Base-by-base conservation (phyloP, 169 alveolate genomes). In the Cryptosporidium sp. region DNA sequence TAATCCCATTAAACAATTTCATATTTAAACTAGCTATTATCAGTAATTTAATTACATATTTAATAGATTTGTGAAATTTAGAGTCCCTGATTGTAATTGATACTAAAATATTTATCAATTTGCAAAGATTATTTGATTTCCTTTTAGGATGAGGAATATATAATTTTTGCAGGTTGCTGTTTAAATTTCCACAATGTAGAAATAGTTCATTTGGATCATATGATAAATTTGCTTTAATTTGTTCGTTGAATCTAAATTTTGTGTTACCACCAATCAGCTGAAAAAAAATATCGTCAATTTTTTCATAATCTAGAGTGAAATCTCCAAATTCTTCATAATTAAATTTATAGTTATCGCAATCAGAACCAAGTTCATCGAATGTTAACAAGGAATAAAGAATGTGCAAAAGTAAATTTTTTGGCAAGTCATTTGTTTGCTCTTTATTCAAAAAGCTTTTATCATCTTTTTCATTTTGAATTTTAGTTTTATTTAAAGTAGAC, bases 61-160 rank as follows among this genome's bases (percentile, higher is more conserved):
- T 73, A n/a, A 73, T 26, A 6, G 31, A 23, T 9, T 37, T 18
- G 4, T 58, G 43, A 31, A 4, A 39, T 55, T 55, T 59, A 18
- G 41, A 23, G 35, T 80, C 21, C n/a, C 16, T 52, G 18, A 80
- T 43, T 18, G 43, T 26, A 41, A 65, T n/a, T 1, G 69, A 80
- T n/a, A 62, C 23, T 21, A 80, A n/a, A 31, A 58, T 62, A 59
- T 73, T 26, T 35, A 80, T 35, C 12, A 39, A 18, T 29, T 65
- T 59, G 29, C 69, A 58, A 29, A 80, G 51, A 23, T 59, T 59
- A 14, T 37, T 37, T 61, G 89, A 80, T 18, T 62, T 80, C 39
- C 89, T 80, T 16, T 62, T 65, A 0, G 80, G 89, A 8, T 26
- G 14, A 10, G 89, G 89, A 33, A 80, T 80, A 33, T 80, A 16